Evolutionary conservation across 192 early-diverging fungal genomes (phyloP).

Genomic region (Backusella circina): DNA sequence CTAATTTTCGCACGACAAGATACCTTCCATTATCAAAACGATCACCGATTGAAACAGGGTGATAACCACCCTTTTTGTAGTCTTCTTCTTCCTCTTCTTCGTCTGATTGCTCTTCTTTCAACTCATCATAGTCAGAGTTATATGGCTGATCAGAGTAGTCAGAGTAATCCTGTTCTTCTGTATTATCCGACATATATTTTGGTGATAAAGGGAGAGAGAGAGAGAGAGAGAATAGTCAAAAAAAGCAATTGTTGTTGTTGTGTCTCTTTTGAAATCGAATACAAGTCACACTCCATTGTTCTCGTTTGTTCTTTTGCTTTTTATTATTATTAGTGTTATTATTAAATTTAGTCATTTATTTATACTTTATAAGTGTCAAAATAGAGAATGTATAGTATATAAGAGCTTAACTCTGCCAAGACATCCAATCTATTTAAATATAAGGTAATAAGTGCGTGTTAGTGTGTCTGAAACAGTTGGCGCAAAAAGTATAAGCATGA

Average conservation of each 20-base stretch:
- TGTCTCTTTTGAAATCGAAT: not conserved
- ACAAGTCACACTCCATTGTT: not conserved
- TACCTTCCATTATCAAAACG: constrained; percentile 78
- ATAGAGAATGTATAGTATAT: too few relatives aligned
- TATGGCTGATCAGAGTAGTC: not conserved
- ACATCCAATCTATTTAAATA: too few relatives aligned
- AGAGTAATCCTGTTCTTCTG: not conserved
- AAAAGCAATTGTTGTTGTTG: not conserved
- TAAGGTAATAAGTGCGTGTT: too few relatives aligned
- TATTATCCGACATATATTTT: not conserved
- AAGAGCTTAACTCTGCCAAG: too few relatives aligned
- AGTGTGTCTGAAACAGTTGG: not conserved
- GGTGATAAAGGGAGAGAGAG: not conserved
- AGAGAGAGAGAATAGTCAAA: not conserved
- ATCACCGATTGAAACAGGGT: constrained; percentile 83
- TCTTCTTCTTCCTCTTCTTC: constrained; percentile 88
- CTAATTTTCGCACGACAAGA: constrained; percentile 84
- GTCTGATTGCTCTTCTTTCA: constrained; percentile 21
- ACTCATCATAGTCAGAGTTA: not conserved
- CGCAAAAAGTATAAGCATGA: not conserved
- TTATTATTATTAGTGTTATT: too few relatives aligned
- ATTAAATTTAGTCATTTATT: too few relatives aligned
- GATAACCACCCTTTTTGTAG: constrained; percentile 91
- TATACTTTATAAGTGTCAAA: too few relatives aligned
- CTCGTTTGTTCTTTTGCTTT: not conserved